Percentiles rank a stretch among this genome's conserved stretches.
Conservation (phyloP, 140 eudicot genomes). For the Ambrosia hybrid region DNA sequence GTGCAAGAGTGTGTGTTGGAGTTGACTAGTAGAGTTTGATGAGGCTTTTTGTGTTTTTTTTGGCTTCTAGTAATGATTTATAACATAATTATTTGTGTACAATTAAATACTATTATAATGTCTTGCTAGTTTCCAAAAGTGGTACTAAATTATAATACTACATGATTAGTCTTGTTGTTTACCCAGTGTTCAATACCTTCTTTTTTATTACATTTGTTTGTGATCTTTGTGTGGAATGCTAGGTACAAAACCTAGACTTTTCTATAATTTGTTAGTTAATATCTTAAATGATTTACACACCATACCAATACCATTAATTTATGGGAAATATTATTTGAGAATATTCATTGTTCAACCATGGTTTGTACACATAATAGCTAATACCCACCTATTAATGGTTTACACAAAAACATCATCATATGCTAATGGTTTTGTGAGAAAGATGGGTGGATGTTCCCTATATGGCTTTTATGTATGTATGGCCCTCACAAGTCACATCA, state of each 20-base stretch:
- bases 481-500: conserved; percentile 28
- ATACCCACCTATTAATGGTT: conserved; percentile 15
- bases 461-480: conserved; percentile 23
- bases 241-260: conserved; percentile 17
- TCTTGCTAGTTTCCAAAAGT: conserved; percentile 22
- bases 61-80: conserved; percentile 19
- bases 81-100: conserved; percentile 41
- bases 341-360: not conserved
- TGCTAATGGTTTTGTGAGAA: conserved; percentile 11
- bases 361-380: not conserved
- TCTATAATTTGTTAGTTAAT: not conserved
- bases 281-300: not conserved
- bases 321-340: not conserved
- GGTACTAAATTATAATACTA: too few relatives aligned
- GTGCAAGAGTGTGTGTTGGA: conserved; percentile 71
- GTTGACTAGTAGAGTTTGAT: conserved; percentile 53
- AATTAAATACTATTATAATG: conserved; percentile 32
- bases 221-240: conserved; percentile 25
- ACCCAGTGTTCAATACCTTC: conserved; percentile 25
- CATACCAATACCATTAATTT: not conserved
- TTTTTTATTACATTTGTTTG: conserved; percentile 20
- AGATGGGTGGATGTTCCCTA: conserved; percentile 14
- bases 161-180: conserved; percentile 26
- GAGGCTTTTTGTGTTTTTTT: conserved; percentile 21
- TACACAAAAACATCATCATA: conserved; percentile 24